Percentiles rank a stretch among this genome's conserved stretches.
These are phyloP conservation scores for Saccharum officinarum DNA, from an alignment of 176 grass and related monocot species.

Conservation along the genomic window DNA sequence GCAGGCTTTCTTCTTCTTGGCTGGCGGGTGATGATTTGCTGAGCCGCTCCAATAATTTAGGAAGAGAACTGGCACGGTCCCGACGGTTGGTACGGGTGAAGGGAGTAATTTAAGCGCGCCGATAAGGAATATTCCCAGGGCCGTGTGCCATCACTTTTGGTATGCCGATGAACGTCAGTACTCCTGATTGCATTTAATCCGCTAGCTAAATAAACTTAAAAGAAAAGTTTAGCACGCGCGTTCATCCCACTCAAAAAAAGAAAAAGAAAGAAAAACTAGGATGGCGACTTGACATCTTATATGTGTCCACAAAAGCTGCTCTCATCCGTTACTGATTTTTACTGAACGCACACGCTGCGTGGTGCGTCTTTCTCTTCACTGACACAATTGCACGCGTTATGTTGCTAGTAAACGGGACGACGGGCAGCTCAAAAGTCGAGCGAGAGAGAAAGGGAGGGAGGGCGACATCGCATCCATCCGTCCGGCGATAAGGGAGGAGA, in stretches of 20 bases:
- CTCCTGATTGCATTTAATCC: background rate
- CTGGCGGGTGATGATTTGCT: background rate
- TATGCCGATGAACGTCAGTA: background rate
- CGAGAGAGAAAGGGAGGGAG: background rate
- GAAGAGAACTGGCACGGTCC: background rate
- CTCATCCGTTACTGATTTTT: background rate
- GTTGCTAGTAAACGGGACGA: constrained; percentile 22
- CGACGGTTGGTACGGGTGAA: background rate
- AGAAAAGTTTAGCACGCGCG: background rate
- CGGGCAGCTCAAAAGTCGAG: background rate
- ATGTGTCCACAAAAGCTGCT: background rate
- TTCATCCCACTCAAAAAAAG: background rate
- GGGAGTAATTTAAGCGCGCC: background rate
- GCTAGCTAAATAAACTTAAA: background rate
- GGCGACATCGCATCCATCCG: background rate
- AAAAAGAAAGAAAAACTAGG: too few species aligned
- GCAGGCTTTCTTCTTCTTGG: background rate
- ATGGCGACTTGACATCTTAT: background rate
- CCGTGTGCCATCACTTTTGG: too few species aligned
- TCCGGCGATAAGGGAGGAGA: background rate
- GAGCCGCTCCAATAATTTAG: background rate
- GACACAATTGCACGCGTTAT: constrained; percentile 8
- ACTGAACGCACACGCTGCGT: too few species aligned
- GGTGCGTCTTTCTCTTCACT: background rate
- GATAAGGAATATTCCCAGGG: background rate